phyloP scores from a whole-genome alignment of 2,329 filamentous ascomycete species.

The Aureobasidium sp. region DNA sequence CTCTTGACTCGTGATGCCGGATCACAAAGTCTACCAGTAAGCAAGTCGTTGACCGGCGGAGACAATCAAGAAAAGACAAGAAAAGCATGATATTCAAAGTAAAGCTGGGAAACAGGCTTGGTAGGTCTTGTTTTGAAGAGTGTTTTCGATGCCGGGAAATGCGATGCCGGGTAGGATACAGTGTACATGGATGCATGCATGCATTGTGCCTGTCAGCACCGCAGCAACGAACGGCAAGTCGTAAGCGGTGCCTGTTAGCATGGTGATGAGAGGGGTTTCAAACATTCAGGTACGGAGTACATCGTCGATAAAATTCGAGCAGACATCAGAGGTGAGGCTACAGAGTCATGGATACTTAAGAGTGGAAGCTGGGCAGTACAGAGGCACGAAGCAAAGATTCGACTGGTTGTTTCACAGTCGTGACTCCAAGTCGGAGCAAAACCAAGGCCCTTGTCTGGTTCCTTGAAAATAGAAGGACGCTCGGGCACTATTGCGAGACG shows the following conservation, averaged over 20 bases:
- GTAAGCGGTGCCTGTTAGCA: constrained; percentile 1
- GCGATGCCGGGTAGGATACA: not conserved
- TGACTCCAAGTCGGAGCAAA: not conserved
- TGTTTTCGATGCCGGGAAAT: not conserved
- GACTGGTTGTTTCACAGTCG: not conserved
- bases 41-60: not conserved
- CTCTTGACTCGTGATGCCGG: not conserved
- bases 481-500: constrained; percentile 6
- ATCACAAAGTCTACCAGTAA: not conserved
- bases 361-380: not conserved
- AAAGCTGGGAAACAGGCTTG: not conserved
- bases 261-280: not conserved
- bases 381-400: not conserved
- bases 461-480: constrained; percentile 2
- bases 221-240: not conserved
- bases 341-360: not conserved
- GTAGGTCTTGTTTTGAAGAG: not conserved
- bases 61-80: not conserved
- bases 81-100: not conserved
- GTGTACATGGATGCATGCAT: not conserved
- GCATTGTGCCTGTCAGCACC: not conserved
- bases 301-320: not conserved
- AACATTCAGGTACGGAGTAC: not conserved
- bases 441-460: not conserved
- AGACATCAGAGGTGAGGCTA: not conserved